Evolutionary conservation across 2,329 filamentous ascomycete genomes (phyloP), one percentile per base, ranked within the genome.

Genomic region (Immersiporthe knoxdaviesiana): DNA sequence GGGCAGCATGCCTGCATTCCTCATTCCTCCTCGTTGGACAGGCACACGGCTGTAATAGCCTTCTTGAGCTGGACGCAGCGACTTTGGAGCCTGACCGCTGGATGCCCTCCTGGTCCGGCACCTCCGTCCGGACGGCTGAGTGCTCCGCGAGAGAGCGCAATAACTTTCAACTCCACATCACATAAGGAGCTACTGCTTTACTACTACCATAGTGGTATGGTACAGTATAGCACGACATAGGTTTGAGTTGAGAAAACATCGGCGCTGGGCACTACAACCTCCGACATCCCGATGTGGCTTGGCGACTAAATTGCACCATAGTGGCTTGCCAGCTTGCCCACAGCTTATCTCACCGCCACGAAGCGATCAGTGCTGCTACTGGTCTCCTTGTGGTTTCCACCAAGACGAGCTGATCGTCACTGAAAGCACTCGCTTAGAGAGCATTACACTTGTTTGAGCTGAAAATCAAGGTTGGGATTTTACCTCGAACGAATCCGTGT

Each of bases 271-370:
- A 61, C 18, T 30, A 60, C 44, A 59, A 68, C 41, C 21, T 44
- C 66, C 66, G 66, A 67, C 35, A 44, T 67, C 24, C 65, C 66
- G 66, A 63, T 67, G 47, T 54, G 47, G 59, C 65, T 67, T 56
- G 24, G 18, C 50, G 3, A n/a, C 5, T 35, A 35, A 35, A 35
- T 35, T n/a, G n/a, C n/a, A 35, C 35, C 10, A 27, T 50, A n/a
- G 24, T 16, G 35, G 27, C 18, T 18, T 37, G 30, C 56, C 27
- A 50, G 47, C 21, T n/a, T 41, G 39, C 37, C 59, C 35, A 61
- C 24, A 14, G 27, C 52, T 56, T 56, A 63, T 30, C 30, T 64
- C 63, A 65, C 63, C 30, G 47, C 44, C n/a, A 30, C 44, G 21
- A 21, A 35, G 18, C 39, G 32, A 37, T 32, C 35, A 32, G 5